Conservation (phyloP, 2,329 filamentous ascomycete species). For the Microascus cirrosus region DNA sequence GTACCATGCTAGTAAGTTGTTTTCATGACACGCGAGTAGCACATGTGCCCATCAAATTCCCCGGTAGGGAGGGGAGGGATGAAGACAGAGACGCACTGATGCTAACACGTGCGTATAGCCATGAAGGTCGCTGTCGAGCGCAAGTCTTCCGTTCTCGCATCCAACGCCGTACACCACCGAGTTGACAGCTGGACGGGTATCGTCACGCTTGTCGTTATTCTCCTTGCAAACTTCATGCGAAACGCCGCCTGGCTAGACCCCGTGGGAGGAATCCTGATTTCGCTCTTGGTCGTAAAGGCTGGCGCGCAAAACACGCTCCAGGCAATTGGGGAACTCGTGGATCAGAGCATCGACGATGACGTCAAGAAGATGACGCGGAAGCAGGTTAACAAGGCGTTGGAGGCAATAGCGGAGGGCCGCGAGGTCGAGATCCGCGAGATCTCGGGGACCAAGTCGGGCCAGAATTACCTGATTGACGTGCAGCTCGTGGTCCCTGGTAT, state of each 20-base stretch:
- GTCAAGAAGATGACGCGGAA: conserved; percentile 61
- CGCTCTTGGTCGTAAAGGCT: conserved; percentile 83
- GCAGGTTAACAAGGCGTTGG: conserved; percentile 49
- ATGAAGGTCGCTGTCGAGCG: conserved; percentile 93
- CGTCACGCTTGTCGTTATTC: conserved; percentile 80
- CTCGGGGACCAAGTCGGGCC: conserved; percentile 86
- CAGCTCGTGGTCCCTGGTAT: conserved; percentile 68
- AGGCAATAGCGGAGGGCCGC: conserved; percentile 36
- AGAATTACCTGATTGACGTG: conserved; percentile 89
- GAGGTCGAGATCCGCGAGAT: conserved; percentile 65
- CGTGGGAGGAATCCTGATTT: conserved; percentile 85
- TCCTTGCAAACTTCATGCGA: conserved; percentile 75
- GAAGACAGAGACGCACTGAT: not conserved
- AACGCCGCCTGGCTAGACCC: conserved; percentile 90
- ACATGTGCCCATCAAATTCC: not conserved
- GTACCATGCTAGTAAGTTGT: conserved; percentile 81
- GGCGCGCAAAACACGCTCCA: conserved; percentile 77
- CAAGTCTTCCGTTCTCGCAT: conserved; percentile 90
- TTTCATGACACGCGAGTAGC: conserved; percentile 1
- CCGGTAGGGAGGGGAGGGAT: not conserved
- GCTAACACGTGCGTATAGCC: conserved; percentile 35
- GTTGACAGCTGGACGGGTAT: conserved; percentile 93
- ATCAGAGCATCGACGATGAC: conserved; percentile 78
- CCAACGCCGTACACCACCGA: conserved; percentile 92
- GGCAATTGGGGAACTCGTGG: conserved; percentile 80